Base-by-base conservation (phyloP, 2,329 filamentous ascomycete genomes). In the Aspergillus ochraceoroseus region DNA sequence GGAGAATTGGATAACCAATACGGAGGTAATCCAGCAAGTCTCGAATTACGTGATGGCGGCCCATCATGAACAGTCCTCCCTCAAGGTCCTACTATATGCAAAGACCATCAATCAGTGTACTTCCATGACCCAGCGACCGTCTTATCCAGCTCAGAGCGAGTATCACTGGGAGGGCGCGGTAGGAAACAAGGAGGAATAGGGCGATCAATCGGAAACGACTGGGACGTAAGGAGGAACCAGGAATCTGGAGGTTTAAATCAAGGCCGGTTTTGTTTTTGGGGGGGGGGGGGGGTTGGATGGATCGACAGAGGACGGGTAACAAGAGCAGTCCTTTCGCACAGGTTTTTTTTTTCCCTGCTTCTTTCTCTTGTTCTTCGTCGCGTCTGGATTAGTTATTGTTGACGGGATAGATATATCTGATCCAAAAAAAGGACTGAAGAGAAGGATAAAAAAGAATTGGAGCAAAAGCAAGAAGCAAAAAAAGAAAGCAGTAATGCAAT, bases 1-100 rank as follows among this genome's bases (percentile, higher is more conserved):
- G 67, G 42, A 82, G 61, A 53, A 83, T 75, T 8, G 82, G 80
- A 51, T 79, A 84, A 51, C 73, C 67, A 58, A 72, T 76, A 55
- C 77, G 76, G 43, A 77, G 58, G 52, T 68, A 66, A 36, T 60
- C 62, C 47, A 76, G 58, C 46, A 72, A 58, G 33, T 55, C 57
- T 35, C 65, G 65, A 46, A 69, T 67, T 40, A 65, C 62, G 27
- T 63, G 58, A 53, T 65, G 62, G 29, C 64, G 49, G 53, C 53
- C 56, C 57, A 65, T 61, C 50, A 48, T 55, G 51, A 47, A 40
- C 36, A 43, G 32, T 49, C 47, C 49, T 52, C 54, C 51, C 40
- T 20, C 28, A 50, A 39, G 44, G 44, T 49, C 48, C 48, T 45
- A 49, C 27, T 37, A 39, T 44, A 43, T 47, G 37, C 43, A 47